Evolutionary conservation across 2,329 filamentous ascomycete genomes (phyloP), one percentile per base, ranked within the genome.

Genomic region (Trichoderma atroviride): DNA sequence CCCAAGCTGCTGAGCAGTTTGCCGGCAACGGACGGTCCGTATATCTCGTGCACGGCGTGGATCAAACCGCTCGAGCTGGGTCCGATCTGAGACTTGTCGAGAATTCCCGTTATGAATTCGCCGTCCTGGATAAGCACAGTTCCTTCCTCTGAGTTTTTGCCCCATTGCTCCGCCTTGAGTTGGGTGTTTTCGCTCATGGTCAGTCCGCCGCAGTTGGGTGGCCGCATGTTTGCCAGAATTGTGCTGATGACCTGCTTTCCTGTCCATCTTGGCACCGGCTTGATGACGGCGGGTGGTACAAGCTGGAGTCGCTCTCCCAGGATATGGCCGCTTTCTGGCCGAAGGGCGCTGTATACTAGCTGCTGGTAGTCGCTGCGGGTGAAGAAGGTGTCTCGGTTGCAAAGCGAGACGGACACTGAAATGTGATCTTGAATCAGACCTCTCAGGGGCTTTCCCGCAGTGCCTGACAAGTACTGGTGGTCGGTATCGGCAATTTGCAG

Each of bases 371-470:
- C 90, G 43, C 92, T 91, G 69, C 91, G 87, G 71, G 90, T 91
- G 77, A 98, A 97, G 78, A 97, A 95, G 3, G 92, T 93, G 79
- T 99, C 96, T 75, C 93, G 90, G 79, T 90, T 97, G 69, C 94
- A 97, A 69, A 99, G 87, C 80, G 91, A 91, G 3, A 97, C 93
- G 56, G 93, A 94, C 78, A 99, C 95, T 3, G 95, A 97, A 70
- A 99, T 92, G 80, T 99, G 96, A 85, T 99, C 96, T 81, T 99
- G 96, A 81, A 99, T 99, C 63, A 99, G 83, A 88, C 96, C 96
- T 85, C 96, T 88, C 19, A 99, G 85, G 0, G 96, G 96, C 77
- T 97, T 97, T 69, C 96, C 96, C 19, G 93, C 92, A 3, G 96
- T 99, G 24, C 92, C 93, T 40, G 94, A 97, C 43, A 99, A 87